Percentiles rank a stretch among this genome's conserved stretches.
Evolutionary conservation across 208 protist genomes (phyloP).

Genomic region (Leishmania gerbilli): DNA sequence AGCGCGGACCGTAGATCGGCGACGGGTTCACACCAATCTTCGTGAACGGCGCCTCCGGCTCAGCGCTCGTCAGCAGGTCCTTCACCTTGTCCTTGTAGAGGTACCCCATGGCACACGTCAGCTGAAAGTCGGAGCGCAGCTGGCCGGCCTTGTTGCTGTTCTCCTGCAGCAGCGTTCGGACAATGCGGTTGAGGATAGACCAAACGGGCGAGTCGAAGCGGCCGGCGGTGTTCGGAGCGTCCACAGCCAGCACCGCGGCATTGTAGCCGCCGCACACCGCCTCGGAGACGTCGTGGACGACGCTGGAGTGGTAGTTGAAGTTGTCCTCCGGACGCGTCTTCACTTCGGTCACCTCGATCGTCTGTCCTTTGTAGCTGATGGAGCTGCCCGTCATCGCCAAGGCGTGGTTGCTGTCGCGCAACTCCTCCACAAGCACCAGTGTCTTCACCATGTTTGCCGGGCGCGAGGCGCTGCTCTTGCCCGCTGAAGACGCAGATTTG

Average conservation of each 20-base stretch:
- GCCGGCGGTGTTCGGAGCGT: slow-evolving; percentile 53
- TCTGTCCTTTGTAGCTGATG: slow-evolving; percentile 40
- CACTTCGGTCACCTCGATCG: slow-evolving; percentile 47
- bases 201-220: slow-evolving; percentile 73
- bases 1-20: slow-evolving; percentile 74
- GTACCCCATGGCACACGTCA: slow-evolving; percentile 70
- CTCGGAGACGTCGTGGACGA: slow-evolving; percentile 55
- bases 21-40: slow-evolving; percentile 65
- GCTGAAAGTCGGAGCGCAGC: slow-evolving; percentile 37
- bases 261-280: slow-evolving; percentile 69
- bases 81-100: slow-evolving; percentile 69
- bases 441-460: slow-evolving; percentile 59
- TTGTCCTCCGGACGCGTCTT: slow-evolving; percentile 55
- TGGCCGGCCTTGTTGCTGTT: slow-evolving; percentile 34
- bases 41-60: slow-evolving; percentile 42
- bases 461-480: slow-evolving; percentile 1
- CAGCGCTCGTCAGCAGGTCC: slow-evolving; percentile 52
- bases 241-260: slow-evolving; percentile 62
- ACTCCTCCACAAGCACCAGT: slow-evolving; percentile 66
- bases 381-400: slow-evolving; percentile 34
- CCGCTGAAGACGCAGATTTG: slow-evolving; percentile 6
- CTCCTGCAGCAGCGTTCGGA: slow-evolving; percentile 51
- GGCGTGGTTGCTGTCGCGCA: slow-evolving; percentile 35
- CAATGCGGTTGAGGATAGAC: slow-evolving; percentile 64
- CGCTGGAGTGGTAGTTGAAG: slow-evolving; percentile 61